Evolutionary conservation across 1,139 yeast genomes (phyloP).

Genomic region (Sugiyamaella neomexicana): DNA sequence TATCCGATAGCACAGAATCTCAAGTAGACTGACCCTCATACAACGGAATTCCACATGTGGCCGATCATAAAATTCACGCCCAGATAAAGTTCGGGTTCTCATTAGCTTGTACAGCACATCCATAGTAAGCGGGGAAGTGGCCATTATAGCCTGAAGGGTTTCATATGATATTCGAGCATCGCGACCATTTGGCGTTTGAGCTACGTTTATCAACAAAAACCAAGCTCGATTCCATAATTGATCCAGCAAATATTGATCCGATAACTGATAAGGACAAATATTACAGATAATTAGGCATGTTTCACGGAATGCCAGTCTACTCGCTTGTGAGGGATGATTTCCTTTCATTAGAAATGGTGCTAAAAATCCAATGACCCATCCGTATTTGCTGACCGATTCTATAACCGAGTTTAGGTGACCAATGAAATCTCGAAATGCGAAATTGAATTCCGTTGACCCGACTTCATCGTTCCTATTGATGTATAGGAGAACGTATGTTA

Average conservation of each 20-base stretch:
- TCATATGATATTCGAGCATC: conserved; percentile 26
- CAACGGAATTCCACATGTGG: conserved; percentile 23
- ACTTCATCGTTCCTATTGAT: conserved; percentile 19
- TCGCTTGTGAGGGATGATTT: conserved; percentile 14
- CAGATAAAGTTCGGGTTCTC: conserved; percentile 23
- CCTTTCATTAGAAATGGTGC: conserved; percentile 26
- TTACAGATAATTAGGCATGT: conserved; percentile 12
- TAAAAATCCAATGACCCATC: conserved; percentile 27
- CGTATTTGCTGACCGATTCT: conserved; percentile 23
- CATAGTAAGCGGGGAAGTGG: conserved; percentile 14
- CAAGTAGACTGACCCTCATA: conserved; percentile 27
- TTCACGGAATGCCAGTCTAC: conserved; percentile 16
- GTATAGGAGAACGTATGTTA: conserved; percentile 21
- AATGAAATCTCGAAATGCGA: conserved; percentile 36
- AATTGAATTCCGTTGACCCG: conserved; percentile 26
- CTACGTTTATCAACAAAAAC: conserved; percentile 30
- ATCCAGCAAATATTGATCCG: conserved; percentile 19
- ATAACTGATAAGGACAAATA: conserved; percentile 12
- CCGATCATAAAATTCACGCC: conserved; percentile 19
- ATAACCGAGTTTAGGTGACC: conserved; percentile 32
- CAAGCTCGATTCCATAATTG: conserved; percentile 27
- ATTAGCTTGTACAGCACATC: conserved; percentile 25
- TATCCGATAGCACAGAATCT: conserved; percentile 17
- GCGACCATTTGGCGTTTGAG: conserved; percentile 18
- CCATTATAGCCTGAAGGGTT: conserved; percentile 28